Evolutionary conservation across 208 protist species (phyloP).

Genomic region (Leishmania arabica): DNA sequence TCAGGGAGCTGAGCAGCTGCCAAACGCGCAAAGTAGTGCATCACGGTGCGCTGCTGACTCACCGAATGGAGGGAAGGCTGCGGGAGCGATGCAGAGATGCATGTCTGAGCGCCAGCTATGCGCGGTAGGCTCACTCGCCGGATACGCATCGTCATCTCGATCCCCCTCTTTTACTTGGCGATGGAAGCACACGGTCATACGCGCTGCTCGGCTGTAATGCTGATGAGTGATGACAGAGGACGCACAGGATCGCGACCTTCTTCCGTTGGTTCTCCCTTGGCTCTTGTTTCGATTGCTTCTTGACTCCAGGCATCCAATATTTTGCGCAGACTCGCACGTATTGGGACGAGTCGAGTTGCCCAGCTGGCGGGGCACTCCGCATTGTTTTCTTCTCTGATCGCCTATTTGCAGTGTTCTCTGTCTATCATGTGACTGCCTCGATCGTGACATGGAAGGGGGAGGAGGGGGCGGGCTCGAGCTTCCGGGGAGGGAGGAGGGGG

Average conservation of each 20-base stretch:
- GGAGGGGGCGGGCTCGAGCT: neutral
- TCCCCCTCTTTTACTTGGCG: neutral
- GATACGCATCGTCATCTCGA: neutral
- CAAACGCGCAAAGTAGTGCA: neutral
- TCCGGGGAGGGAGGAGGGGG: neutral
- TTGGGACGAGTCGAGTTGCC: neutral
- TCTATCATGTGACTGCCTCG: neutral
- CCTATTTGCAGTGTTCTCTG: neutral
- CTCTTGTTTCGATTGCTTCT: neutral
- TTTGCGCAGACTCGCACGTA: neutral
- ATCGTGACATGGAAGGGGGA: neutral
- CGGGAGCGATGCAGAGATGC: neutral
- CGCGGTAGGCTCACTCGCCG: neutral
- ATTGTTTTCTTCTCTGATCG: neutral
- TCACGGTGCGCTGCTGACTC: neutral
- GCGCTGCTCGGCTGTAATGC: neutral
- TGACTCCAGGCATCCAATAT: neutral
- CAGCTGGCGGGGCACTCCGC: neutral
- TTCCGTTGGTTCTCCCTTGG: neutral
- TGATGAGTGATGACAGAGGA: neutral
- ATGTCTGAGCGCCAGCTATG: neutral
- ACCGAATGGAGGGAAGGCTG: neutral
- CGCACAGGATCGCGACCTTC: no score
- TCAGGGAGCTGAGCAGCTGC: neutral
- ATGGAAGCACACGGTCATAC: neutral